A percentile compares a stretch with the other conserved stretches of the same genome.
Evolutionary conservation across 306 rosid genomes (phyloP).

Genomic region (Canavalia gladiata): DNA sequence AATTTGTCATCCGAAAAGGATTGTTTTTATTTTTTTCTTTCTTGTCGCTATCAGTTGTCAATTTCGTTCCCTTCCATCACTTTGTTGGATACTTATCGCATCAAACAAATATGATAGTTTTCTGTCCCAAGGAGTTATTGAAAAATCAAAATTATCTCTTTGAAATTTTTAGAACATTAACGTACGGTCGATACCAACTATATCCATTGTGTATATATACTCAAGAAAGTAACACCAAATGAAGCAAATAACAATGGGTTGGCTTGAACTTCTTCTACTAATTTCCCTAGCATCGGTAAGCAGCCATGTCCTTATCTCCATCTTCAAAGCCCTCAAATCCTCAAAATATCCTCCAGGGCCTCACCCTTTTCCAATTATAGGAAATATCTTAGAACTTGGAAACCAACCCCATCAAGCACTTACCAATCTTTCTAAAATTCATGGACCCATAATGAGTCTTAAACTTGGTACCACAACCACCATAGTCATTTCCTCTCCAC

Average conservation of each 20-base stretch:
- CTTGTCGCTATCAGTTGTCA: no score
- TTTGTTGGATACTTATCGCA: no score
- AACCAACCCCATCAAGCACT: slow-evolving; percentile 31
- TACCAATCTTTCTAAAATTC: slow-evolving; percentile 23
- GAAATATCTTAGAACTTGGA: slow-evolving; percentile 62
- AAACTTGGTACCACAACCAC: slow-evolving; percentile 37
- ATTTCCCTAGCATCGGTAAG: not conserved
- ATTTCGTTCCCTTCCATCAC: no score
- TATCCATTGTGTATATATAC: no score
- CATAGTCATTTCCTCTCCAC: slow-evolving; percentile 49
- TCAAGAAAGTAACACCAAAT: no score
- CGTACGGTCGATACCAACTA: no score
- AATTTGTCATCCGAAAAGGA: no score
- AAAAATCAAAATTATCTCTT: no score
- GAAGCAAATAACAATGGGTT: not conserved
- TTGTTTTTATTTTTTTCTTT: no score
- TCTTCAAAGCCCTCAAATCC: not conserved
- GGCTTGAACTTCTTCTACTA: not conserved
- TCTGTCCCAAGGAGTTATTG: no score
- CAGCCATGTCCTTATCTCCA: not conserved
- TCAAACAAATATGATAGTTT: no score
- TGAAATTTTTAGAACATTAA: no score
- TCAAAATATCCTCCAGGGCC: slow-evolving; percentile 58
- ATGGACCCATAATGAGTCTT: slow-evolving; percentile 48
- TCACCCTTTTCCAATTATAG: slow-evolving; percentile 56